Percentiles rank a stretch among this genome's conserved stretches.
Conservation (phyloP, 1,139 yeast species). For the Diutina ranongensis region DNA sequence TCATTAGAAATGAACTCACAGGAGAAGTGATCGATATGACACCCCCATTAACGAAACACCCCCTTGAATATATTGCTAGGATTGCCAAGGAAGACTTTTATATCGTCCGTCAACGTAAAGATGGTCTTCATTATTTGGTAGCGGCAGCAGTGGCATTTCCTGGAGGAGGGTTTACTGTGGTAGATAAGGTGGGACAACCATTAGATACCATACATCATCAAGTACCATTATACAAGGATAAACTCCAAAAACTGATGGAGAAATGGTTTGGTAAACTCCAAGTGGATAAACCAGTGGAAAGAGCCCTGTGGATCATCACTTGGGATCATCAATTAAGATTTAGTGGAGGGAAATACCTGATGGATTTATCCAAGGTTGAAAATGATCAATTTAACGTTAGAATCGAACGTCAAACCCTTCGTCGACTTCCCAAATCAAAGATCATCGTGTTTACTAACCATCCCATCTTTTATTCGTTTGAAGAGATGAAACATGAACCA, state of each 20-base stretch:
- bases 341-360: too few species aligned
- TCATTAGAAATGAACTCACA: conserved; percentile 50
- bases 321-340: conserved; percentile 53
- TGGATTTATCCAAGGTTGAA: too few species aligned
- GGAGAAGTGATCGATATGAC: conserved; percentile 50
- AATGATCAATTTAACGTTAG: conserved; percentile 38
- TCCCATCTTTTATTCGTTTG: conserved; percentile 57
- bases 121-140: conserved; percentile 50
- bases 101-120: conserved; percentile 43
- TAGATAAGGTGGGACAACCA: conserved; percentile 45
- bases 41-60: conserved; percentile 49
- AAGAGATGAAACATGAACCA: conserved; percentile 73
- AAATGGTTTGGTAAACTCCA: conserved; percentile 56
- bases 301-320: conserved; percentile 68
- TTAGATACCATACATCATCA: conserved; percentile 56
- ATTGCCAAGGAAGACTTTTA: conserved; percentile 71
- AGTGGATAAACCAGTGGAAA: conserved; percentile 50
- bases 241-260: conserved; percentile 62
- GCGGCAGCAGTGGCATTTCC: conserved; percentile 77
- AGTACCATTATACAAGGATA: conserved; percentile 62
- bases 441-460: conserved; percentile 52
- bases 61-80: conserved; percentile 49
- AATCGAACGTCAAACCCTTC: conserved; percentile 43
- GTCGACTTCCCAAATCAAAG: conserved; percentile 35
- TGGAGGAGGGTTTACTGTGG: conserved; percentile 61